Conservation (phyloP, 768 basidiomycete species). For the Ramaria rubella region DNA sequence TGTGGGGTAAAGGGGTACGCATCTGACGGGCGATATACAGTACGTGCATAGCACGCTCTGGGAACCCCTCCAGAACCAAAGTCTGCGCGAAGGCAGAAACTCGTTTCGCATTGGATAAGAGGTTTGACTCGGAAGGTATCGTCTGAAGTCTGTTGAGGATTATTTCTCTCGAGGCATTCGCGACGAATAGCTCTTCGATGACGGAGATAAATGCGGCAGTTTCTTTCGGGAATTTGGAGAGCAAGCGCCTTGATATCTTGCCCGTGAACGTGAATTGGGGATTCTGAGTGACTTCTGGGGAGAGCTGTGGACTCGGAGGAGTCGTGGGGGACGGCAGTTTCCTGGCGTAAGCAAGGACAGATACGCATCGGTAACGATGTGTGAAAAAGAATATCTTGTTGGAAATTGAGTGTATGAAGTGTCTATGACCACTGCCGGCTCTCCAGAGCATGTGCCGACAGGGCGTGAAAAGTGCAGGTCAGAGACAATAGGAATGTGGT, state of each 20-base stretch:
- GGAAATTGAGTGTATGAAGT: neutral
- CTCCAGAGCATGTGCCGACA: conserved; percentile 12
- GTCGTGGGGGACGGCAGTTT: neutral
- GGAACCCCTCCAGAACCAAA: neutral
- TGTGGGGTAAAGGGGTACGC: neutral
- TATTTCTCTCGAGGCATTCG: neutral
- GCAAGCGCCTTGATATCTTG: neutral
- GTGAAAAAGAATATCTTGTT: neutral
- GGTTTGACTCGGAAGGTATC: neutral
- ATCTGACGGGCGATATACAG: neutral
- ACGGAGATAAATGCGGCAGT: neutral
- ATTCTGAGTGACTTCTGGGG: neutral
- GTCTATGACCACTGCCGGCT: conserved; percentile 11
- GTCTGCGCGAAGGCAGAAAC: neutral
- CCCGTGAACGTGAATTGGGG: neutral
- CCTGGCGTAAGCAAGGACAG: neutral
- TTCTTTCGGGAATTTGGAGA: neutral
- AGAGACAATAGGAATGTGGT: neutral
- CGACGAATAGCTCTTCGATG: neutral
- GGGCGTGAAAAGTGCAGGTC: neutral
- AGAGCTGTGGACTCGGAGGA: neutral
- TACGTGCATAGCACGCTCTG: conserved; percentile 4
- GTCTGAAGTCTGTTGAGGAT: neutral
- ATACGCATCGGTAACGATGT: neutral
- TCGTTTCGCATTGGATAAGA: neutral